These are phyloP conservation scores for Diutina mesorugosa DNA, from an alignment of 1,139 yeast genomes.

Conservation along the genomic window DNA sequence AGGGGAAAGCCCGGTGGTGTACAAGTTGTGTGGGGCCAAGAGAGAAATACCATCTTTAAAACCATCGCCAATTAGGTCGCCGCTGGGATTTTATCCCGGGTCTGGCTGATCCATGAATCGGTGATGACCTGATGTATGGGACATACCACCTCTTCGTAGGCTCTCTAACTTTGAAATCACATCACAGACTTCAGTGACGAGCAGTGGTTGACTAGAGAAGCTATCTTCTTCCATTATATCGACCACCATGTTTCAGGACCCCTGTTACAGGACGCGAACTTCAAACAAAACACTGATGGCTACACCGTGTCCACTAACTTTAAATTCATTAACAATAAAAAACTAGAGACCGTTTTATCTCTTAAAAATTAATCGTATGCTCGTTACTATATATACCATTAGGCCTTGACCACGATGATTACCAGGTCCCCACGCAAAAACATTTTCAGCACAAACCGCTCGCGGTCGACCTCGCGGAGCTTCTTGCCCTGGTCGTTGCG, in stretches of 20 bases:
- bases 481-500: conserved; percentile 56
- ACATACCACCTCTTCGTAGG: not conserved
- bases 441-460: conserved; percentile 79
- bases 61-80: conserved; percentile 2
- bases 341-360: not conserved
- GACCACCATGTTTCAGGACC: no score
- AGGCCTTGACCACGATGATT: conserved; percentile 59
- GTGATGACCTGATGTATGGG: conserved; percentile 3
- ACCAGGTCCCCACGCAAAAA: conserved; percentile 94
- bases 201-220: no score
- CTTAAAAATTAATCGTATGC: not conserved
- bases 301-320: no score
- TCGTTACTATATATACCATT: conserved; percentile 1
- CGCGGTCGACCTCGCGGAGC: conserved; percentile 59
- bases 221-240: no score
- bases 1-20: not conserved
- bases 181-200: no score
- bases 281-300: no score
- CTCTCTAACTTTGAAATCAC: no score
- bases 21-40: not conserved
- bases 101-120: conserved; percentile 3
- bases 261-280: no score
- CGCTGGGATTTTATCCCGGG: not conserved
- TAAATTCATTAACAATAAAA: no score
- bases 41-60: conserved; percentile 1